These are phyloP conservation scores for Setomelanomma holmii DNA, from an alignment of 2,329 filamentous ascomycete genomes.

Conservation along the genomic window DNA sequence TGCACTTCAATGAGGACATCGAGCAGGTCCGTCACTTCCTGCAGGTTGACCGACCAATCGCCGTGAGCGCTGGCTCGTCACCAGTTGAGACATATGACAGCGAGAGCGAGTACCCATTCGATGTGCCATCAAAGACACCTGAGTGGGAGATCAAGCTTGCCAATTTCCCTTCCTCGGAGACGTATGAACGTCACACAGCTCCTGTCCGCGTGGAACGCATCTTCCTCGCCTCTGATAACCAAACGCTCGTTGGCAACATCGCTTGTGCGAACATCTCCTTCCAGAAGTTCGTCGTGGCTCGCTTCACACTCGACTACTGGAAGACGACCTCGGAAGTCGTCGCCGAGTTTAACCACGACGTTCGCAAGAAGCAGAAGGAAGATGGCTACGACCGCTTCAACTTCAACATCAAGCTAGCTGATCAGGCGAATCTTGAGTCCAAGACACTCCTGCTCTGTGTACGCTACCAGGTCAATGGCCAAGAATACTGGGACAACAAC, in stretches of 20 bases:
- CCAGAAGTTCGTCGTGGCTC: constrained; percentile 85
- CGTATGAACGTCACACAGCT: constrained; percentile 65
- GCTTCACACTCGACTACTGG: constrained; percentile 98
- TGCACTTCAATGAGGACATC: constrained; percentile 97
- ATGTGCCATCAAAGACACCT: constrained; percentile 58
- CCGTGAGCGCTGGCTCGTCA: constrained; percentile 92
- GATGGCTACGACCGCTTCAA: constrained; percentile 86
- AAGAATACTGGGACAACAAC: constrained; percentile 98
- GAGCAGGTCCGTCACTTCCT: constrained; percentile 97
- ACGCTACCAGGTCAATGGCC: constrained; percentile 81
- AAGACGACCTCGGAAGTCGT: constrained; percentile 95
- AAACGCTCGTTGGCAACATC: constrained; percentile 81
- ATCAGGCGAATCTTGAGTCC: constrained; percentile 86
- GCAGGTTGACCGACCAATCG: constrained; percentile 91
- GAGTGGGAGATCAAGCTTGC: constrained; percentile 88
- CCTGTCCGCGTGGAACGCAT: constrained; percentile 85
- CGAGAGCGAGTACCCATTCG: constrained; percentile 89
- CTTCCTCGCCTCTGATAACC: constrained; percentile 87
- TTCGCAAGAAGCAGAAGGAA: constrained; percentile 69
- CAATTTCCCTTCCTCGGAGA: constrained; percentile 77
- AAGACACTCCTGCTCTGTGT: constrained; percentile 95
- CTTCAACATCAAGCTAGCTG: constrained; percentile 91
- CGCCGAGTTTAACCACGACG: constrained; percentile 85
- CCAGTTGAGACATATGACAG: constrained; percentile 88
- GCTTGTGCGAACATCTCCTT: constrained; percentile 89